These are phyloP conservation scores for Takakia lepidozioides DNA, from an alignment of 225 moss, liverwort and hornwort species.

Conservation along the genomic window DNA sequence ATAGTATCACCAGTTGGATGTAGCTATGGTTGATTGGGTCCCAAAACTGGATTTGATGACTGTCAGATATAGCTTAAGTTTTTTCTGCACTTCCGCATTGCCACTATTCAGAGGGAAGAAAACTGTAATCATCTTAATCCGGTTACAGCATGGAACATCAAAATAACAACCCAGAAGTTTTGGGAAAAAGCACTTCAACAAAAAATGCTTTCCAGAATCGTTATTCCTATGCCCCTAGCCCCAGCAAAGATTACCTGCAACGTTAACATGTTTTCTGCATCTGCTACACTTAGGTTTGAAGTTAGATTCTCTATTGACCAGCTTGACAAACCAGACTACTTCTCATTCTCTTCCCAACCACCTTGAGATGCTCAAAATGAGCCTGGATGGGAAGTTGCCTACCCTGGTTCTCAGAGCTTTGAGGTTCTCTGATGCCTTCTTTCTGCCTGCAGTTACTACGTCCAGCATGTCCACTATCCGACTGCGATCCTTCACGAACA, in stretches of 20 bases:
- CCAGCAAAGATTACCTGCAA: not conserved
- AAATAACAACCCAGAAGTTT: not conserved
- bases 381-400: not conserved
- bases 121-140: too few relatives aligned
- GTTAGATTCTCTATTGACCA: not conserved
- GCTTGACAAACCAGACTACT: not conserved
- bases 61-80: too few relatives aligned
- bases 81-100: too few relatives aligned
- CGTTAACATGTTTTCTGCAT: not conserved
- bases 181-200: not conserved
- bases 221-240: not conserved
- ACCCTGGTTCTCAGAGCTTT: constrained; percentile 38
- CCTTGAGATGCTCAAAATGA: not conserved
- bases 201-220: too few relatives aligned
- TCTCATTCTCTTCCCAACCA: too few relatives aligned
- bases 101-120: too few relatives aligned
- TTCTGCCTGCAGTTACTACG: constrained; percentile 25
- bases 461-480: constrained; percentile 33
- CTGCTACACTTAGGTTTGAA: not conserved
- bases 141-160: too few relatives aligned
- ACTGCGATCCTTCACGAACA: constrained; percentile 38
- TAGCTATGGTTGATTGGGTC: too few relatives aligned
- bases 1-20: too few relatives aligned
- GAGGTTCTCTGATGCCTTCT: constrained; percentile 26
- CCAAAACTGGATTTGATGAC: too few relatives aligned